These are phyloP conservation scores for Schwanniomyces vanrijiae DNA, from an alignment of 805 yeast genomes.

Conservation along the genomic window DNA sequence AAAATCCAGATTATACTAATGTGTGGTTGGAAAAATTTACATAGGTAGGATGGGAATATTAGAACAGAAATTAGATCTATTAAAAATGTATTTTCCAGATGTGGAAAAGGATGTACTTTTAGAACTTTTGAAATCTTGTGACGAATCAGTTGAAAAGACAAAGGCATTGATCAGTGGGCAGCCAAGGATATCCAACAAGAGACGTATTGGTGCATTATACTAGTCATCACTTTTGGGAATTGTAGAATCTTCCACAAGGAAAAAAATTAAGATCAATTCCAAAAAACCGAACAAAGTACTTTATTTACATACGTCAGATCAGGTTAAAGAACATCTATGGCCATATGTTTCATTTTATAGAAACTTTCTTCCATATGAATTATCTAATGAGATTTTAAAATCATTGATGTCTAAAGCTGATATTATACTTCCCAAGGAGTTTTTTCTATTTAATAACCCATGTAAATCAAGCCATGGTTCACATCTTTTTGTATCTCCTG, in stretches of 20 bases:
- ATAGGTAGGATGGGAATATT: neutral
- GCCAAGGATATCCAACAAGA: conserved; percentile 10
- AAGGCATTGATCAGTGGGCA: conserved; percentile 41
- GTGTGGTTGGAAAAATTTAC: neutral
- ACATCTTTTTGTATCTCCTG: conserved; percentile 14
- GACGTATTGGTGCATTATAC: conserved; percentile 10
- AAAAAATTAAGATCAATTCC: neutral
- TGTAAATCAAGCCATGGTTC: conserved; percentile 60
- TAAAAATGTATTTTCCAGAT: conserved; percentile 41
- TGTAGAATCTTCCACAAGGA: conserved; percentile 1
- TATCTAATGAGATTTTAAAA: conserved; percentile 47
- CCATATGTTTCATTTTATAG: conserved; percentile 53
- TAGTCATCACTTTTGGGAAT: conserved; percentile 14
- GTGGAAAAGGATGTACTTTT: conserved; percentile 41
- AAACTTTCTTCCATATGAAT: conserved; percentile 50
- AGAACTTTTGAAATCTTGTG: conserved; percentile 54
- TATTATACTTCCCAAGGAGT: conserved; percentile 43
- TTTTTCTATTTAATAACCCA: conserved; percentile 61
- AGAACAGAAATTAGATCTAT: conserved; percentile 30
- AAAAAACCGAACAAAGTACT: conserved; percentile 20
- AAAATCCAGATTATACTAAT: neutral
- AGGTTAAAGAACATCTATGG: conserved; percentile 43
- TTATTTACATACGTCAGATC: conserved; percentile 50
- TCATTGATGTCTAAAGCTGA: conserved; percentile 42
- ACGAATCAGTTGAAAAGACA: conserved; percentile 50